Evolutionary conservation across 495 filamentous ascomycete species (phyloP), one percentile per base, ranked within the genome.

Genomic region (Tirmania nivea): DNA sequence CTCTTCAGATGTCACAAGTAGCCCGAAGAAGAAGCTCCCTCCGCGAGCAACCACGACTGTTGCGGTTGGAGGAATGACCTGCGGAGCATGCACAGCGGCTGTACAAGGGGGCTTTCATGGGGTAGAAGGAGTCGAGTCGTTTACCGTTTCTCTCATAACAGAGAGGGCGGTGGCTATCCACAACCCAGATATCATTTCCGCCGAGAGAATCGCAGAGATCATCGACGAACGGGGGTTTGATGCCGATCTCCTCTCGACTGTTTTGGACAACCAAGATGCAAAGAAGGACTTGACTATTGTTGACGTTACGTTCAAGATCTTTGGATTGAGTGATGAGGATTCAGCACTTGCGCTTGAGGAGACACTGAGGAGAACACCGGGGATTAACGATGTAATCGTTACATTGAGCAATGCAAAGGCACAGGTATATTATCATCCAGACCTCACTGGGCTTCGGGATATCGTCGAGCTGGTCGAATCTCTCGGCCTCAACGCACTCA

Each of bases 181-280:
- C 60, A 83, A 94, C 60, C 72, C 82, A 0, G 57, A 67, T 2
- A 68, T 81, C 35, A 67, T 97, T 2, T 62, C 78, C 0, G 65
- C 84, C 1, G 80, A 83, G 47, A 76, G 82, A 62, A 80, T 94
- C 54, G 80, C 74, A n/a, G 84, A 90, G 61, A 78, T 81, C 45
- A 87, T 97, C 50, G 88, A 96, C 55, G 90, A 94, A 55, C 70
- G 84, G 37, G 90, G 90, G 1, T 97, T 96, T 66, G 90, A 82
- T 59, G 87, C 88, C n/a, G 79, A 75, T 58, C 68, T 96, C 48
- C 59, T 96, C 49, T 81, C 79, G 0, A 78, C 77, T 2, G 65
- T 63, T 3, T 55, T 69, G 8, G 39, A 45, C 39, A 4, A 3
- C 39, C 39, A 45, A 45, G 60, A 67, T 35, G 54, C 69, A 21